Percentiles rank a stretch among this genome's conserved stretches.
These are phyloP conservation scores for Spathaspora gorwiae DNA, from an alignment of 805 yeast genomes.

Conservation along the genomic window DNA sequence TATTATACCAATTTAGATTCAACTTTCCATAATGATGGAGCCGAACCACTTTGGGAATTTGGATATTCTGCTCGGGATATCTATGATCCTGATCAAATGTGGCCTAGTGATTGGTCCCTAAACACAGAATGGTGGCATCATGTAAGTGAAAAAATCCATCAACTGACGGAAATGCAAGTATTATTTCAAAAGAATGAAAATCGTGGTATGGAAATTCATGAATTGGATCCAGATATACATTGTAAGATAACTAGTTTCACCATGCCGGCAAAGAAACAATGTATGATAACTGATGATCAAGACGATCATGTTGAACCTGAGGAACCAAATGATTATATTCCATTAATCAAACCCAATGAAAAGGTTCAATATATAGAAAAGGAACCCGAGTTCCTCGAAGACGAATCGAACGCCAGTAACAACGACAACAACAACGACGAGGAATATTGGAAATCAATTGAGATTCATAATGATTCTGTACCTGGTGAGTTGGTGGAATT, in stretches of 20 bases:
- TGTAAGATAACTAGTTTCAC: constrained; percentile 17
- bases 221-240: constrained; percentile 14
- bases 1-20: constrained; percentile 58
- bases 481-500: neutral
- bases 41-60: constrained; percentile 57
- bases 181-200: constrained; percentile 5
- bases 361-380: constrained; percentile 10
- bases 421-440: neutral
- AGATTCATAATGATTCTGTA: neutral
- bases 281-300: constrained; percentile 20
- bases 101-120: constrained; percentile 59
- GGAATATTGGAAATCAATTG: neutral
- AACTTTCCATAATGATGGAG: constrained; percentile 48
- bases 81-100: constrained; percentile 45
- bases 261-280: constrained; percentile 15
- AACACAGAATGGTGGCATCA: constrained; percentile 67
- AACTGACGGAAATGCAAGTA: constrained; percentile 23
- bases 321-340: constrained; percentile 9
- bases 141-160: constrained; percentile 9
- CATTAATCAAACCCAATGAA: constrained; percentile 12
- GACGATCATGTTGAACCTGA: constrained; percentile 16
- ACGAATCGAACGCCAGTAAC: neutral
- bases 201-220: constrained; percentile 48
- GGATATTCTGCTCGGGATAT: constrained; percentile 63
- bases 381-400: neutral